Percentiles rank a stretch among this genome's conserved stretches.
phyloP scores from a whole-genome alignment of 2,329 filamentous ascomycete species.

The Aspergillus oerlinghausenensis region DNA sequence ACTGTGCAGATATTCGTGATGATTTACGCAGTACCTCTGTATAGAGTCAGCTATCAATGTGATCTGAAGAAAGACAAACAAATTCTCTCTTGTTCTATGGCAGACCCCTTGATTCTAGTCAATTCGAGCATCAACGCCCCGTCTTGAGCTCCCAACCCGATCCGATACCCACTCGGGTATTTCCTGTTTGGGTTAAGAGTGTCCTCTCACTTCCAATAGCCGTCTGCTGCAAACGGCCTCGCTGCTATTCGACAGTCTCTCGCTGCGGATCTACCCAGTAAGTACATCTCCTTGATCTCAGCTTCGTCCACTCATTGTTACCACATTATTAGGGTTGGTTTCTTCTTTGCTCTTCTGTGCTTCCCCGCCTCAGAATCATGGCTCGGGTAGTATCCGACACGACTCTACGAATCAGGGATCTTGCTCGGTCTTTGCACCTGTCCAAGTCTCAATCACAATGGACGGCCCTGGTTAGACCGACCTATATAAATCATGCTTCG shows the following conservation, averaged over 20 bases:
- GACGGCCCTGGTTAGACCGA: not conserved
- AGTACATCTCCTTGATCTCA: not conserved
- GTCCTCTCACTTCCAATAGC: conserved; percentile 4
- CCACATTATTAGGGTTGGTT: conserved; percentile 9
- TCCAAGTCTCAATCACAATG: not conserved
- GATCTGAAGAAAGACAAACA: no score
- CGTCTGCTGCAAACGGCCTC: conserved; percentile 1
- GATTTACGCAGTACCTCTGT: no score
- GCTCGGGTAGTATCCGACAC: conserved; percentile 1
- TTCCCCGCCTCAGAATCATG: not conserved
- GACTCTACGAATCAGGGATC: conserved; percentile 8
- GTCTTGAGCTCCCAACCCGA: not conserved
- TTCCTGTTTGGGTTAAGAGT: not conserved
- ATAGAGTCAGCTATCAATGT: not conserved
- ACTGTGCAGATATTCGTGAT: no score
- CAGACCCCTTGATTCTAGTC: not conserved
- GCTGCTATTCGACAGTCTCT: conserved; percentile 3
- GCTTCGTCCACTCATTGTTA: not conserved
- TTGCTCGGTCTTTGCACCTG: conserved; percentile 3
- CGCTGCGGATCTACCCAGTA: conserved; percentile 5
- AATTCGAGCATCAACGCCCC: not conserved
- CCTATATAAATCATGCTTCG: conserved; percentile 8
- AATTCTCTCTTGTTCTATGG: not conserved
- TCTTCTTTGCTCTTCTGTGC: conserved; percentile 6
- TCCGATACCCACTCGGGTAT: not conserved